These are phyloP conservation scores for Atkinsonella hypoxylon DNA, from an alignment of 2,329 filamentous ascomycete genomes.

Conservation along the genomic window DNA sequence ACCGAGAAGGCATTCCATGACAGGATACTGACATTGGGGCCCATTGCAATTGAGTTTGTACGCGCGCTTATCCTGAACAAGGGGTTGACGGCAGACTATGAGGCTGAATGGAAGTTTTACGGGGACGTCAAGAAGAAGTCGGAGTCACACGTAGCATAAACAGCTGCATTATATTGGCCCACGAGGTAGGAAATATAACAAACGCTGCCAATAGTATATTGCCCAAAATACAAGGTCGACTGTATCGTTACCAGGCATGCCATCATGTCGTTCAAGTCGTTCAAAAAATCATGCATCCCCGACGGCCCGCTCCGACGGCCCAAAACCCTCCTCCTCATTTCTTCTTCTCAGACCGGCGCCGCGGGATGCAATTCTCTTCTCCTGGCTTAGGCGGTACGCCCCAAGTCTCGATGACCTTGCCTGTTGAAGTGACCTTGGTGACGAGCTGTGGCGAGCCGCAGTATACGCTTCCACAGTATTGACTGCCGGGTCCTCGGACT, in stretches of 20 bases:
- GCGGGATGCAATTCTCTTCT: background rate
- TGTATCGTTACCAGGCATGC: background rate
- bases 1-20: constrained; percentile 46
- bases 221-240: background rate
- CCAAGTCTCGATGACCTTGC: constrained; percentile 7
- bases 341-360: background rate
- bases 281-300: no score
- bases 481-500: constrained; percentile 5
- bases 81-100: constrained; percentile 30
- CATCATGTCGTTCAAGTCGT: background rate
- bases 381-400: constrained; percentile 7
- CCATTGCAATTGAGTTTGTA: constrained; percentile 43
- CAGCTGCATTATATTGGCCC: background rate
- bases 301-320: no score
- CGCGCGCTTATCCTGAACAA: constrained; percentile 33
- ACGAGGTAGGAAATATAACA: background rate
- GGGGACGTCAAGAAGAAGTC: constrained; percentile 7
- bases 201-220: background rate
- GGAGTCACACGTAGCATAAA: background rate
- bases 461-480: constrained; percentile 8
- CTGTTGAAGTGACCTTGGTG: background rate
- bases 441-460: constrained; percentile 8
- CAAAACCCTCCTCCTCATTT: background rate
- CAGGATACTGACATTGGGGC: constrained; percentile 34
- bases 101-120: constrained; percentile 40